A percentile compares a stretch with the other conserved stretches of the same genome.
These are phyloP conservation scores for Mycena galopus DNA, from an alignment of 768 basidiomycete species.

Conservation along the genomic window DNA sequence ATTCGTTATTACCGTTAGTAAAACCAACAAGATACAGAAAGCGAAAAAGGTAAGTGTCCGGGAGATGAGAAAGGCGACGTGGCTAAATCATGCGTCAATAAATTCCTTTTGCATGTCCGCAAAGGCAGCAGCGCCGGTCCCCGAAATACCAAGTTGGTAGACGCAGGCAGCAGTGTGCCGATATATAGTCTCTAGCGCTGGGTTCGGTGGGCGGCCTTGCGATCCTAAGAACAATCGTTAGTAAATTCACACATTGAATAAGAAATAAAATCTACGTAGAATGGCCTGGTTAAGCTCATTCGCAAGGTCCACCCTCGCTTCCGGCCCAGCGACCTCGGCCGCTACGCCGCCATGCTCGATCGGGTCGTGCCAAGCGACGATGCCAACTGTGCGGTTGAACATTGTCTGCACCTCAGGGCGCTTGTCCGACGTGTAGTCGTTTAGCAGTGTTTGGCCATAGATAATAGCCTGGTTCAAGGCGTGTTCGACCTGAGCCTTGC, in stretches of 20 bases:
- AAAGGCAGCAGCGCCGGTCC: slow-evolving; percentile 84
- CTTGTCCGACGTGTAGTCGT: slow-evolving; percentile 74
- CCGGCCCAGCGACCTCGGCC: slow-evolving; percentile 76
- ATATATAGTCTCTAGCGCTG: slow-evolving; percentile 82
- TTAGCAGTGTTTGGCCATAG: slow-evolving; percentile 81
- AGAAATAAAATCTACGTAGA: slow-evolving; percentile 66
- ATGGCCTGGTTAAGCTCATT: slow-evolving; percentile 88
- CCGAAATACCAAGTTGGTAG: slow-evolving; percentile 77
- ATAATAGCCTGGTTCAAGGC: slow-evolving; percentile 75
- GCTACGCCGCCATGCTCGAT: slow-evolving; percentile 73
- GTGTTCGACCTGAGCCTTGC: slow-evolving; percentile 60
- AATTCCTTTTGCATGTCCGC: slow-evolving; percentile 85
- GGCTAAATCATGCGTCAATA: slow-evolving; percentile 57
- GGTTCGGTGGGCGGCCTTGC: slow-evolving; percentile 78
- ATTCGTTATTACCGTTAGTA: slow-evolving; percentile 18
- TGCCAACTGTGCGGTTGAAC: slow-evolving; percentile 81
- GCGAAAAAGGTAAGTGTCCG: neutral
- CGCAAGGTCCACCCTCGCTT: slow-evolving; percentile 73
- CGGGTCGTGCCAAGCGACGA: slow-evolving; percentile 86
- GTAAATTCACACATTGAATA: neutral
- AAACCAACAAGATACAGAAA: slow-evolving; percentile 20
- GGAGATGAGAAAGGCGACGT: neutral
- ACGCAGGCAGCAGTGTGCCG: slow-evolving; percentile 80
- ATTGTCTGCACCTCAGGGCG: slow-evolving; percentile 75
- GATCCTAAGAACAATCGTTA: slow-evolving; percentile 66